A percentile compares a stretch with the other conserved stretches of the same genome.
Evolutionary conservation across 1,139 yeast species (phyloP).

Genomic region (Eremothecium coryli): DNA sequence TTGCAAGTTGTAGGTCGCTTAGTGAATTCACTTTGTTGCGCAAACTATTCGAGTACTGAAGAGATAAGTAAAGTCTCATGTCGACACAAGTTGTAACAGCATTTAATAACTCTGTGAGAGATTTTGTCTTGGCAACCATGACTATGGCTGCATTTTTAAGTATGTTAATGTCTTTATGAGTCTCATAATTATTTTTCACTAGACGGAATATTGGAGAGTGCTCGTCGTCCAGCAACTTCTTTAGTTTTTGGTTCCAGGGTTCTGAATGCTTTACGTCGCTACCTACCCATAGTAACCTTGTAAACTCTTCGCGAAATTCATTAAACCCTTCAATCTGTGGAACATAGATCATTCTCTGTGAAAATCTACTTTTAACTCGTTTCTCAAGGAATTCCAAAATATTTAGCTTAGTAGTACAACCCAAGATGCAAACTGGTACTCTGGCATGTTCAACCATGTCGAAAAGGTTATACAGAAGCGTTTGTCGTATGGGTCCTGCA

Average conservation of each 20-base stretch:
- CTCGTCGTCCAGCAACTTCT: conserved; percentile 25
- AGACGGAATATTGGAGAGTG: conserved; percentile 31
- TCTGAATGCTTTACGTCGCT: conserved; percentile 20
- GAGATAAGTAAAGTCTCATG: conserved; percentile 20
- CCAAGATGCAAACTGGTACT: conserved; percentile 75
- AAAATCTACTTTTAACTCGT: conserved; percentile 81
- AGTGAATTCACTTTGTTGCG: conserved; percentile 35
- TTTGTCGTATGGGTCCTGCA: conserved; percentile 65
- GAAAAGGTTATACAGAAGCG: conserved; percentile 74
- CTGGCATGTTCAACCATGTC: conserved; percentile 70
- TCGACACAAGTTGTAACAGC: conserved; percentile 14
- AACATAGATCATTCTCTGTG: conserved; percentile 63
- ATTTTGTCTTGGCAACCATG: conserved; percentile 24
- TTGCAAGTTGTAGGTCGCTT: conserved; percentile 59
- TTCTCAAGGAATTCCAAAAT: conserved; percentile 78
- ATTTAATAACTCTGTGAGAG: conserved; percentile 12
- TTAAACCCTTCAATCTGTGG: conserved; percentile 41
- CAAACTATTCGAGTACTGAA: conserved; percentile 23
- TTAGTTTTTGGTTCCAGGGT: conserved; percentile 46
- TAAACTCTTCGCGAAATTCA: conserved; percentile 34
- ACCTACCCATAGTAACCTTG: conserved; percentile 28
- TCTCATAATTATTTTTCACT: conserved; percentile 44
- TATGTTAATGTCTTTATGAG: conserved; percentile 50
- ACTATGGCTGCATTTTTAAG: conserved; percentile 48
- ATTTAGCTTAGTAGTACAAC: conserved; percentile 66